Base-by-base conservation (phyloP, 2,329 filamentous ascomycete species). In the Alternaria sp. region DNA sequence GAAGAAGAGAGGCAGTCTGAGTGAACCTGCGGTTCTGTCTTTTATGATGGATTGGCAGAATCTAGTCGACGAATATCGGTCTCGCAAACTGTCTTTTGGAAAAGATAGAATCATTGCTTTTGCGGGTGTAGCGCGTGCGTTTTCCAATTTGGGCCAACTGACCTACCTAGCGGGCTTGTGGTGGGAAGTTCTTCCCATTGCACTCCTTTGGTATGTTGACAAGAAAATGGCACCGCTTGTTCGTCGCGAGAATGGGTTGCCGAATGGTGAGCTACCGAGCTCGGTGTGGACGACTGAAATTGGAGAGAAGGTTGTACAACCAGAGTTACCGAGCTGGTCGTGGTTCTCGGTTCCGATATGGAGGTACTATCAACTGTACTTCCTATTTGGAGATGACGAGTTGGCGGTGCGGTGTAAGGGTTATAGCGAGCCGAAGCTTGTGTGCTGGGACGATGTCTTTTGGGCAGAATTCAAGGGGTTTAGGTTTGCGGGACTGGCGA, bases 151-250 rank as follows among this genome's bases (percentile, higher is more conserved):
- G 1, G 34, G 55, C 0, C 14, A 14, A 1, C 10, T 67, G 30
- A 64, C 62, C 0, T 68, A 65, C 20, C 51, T 68, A 5, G 64
- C 64, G 2, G 60, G 66, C 0, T 7, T 44, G 2, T 68, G 60
- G 57, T 18, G 7, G 4, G 57, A 67, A 12, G 12, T 20, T 1
- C 7, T 65, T 0, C 60, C 62, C 0, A 27, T 58, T 4, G 32
- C 38, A 3, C 10, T 67, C 2, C 53, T 67, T 0, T 68, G 64
- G 64, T 45, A 59, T 11, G n/a, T 68, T 0, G 51, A 58, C 11
- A 25, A 41, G 14, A 58, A 55, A 18, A 11, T 18, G 2, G 11
- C 10, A 2, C 6, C 12, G n/a, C 32, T 44, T 5, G 36, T 28
- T 20, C 38, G 44, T 32, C 28, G 16, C 3, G 22, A 44, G 7